Evolutionary conservation across 768 basidiomycete species (phyloP), one percentile per base, ranked within the genome.

Genomic region (Neoboletus brunneissimus): DNA sequence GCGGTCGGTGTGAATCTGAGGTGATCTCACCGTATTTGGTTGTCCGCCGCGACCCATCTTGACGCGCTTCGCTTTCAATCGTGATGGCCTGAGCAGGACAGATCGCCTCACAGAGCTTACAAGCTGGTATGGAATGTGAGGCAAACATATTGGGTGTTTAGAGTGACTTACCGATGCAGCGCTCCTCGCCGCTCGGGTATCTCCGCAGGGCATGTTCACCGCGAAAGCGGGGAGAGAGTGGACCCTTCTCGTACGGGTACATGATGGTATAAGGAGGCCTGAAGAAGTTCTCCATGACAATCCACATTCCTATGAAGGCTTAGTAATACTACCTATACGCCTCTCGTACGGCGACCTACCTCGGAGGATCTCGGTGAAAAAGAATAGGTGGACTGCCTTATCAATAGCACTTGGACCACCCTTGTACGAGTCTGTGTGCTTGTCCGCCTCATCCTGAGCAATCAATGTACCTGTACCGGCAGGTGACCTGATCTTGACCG

Each of bases 11-110:
- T 16, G 41, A 56, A 40, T 45, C 32, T 5, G 25, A 54, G 56
- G 25, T 38, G 38, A 52, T 25, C 82, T 51, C 53, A 89, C 94
- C 97, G 66, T 98, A 99, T 86, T 93, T 91, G 31, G 97, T 98
- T 55, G 97, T 99, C 76, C 93, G 84, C 69, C 97, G 84, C 52
- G 93, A 95, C 43, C 97, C 97, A 71, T 99, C 97, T 74, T 86
- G 78, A 61, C 97, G 88, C 53, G 94, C 86, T 75, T 99, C 97
- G 58, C 94, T 96, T 76, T 99, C 97, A 63, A 99, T 99, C 25
- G 97, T 98, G 70, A 99, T 99, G 29, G 97, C 97, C 72, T 98
- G 97, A 27, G 97, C 97, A 34, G 97, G 97, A 72, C 97, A 99
- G 67, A 99, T 99, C 38, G 97, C 96, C 74, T 98, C 97, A 68